These are phyloP conservation scores for Acarospora socialis DNA, from an alignment of 2,329 filamentous ascomycete genomes.

Conservation along the genomic window DNA sequence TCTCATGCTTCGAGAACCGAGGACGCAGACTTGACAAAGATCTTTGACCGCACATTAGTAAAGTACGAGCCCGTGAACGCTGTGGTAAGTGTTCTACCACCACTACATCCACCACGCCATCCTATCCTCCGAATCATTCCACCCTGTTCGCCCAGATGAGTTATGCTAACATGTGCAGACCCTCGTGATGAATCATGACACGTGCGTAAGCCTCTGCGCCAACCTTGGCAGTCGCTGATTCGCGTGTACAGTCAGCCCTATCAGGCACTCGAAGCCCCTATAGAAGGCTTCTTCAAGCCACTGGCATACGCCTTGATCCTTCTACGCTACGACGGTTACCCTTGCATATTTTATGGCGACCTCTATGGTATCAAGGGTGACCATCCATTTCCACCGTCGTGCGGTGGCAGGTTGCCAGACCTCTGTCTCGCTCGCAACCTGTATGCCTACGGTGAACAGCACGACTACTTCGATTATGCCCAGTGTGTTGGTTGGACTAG, in stretches of 20 bases:
- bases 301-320: slow-evolving; percentile 60
- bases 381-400: slow-evolving; percentile 38
- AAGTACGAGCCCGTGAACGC: slow-evolving; percentile 38
- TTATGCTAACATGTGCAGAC: slow-evolving; percentile 34
- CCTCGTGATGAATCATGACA: slow-evolving; percentile 60
- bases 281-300: slow-evolving; percentile 54
- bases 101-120: background rate
- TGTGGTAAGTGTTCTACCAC: slow-evolving; percentile 31
- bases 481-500: slow-evolving; percentile 50
- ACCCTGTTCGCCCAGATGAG: slow-evolving; percentile 1
- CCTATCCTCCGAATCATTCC: background rate
- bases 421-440: slow-evolving; percentile 48
- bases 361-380: slow-evolving; percentile 48
- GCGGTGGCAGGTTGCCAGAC: slow-evolving; percentile 40
- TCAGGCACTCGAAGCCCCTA: slow-evolving; percentile 33
- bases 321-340: slow-evolving; percentile 46
- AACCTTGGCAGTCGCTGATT: slow-evolving; percentile 48
- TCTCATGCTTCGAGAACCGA: slow-evolving; percentile 42
- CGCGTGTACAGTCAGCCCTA: slow-evolving; percentile 24
- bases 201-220: slow-evolving; percentile 28
- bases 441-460: slow-evolving; percentile 52
- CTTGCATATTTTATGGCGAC: slow-evolving; percentile 58
- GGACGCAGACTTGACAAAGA: slow-evolving; percentile 45
- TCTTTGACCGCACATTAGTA: slow-evolving; percentile 49
- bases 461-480: slow-evolving; percentile 47